Evolutionary conservation across 306 rosid species (phyloP).

Genomic region (Gleditsia sinensis): DNA sequence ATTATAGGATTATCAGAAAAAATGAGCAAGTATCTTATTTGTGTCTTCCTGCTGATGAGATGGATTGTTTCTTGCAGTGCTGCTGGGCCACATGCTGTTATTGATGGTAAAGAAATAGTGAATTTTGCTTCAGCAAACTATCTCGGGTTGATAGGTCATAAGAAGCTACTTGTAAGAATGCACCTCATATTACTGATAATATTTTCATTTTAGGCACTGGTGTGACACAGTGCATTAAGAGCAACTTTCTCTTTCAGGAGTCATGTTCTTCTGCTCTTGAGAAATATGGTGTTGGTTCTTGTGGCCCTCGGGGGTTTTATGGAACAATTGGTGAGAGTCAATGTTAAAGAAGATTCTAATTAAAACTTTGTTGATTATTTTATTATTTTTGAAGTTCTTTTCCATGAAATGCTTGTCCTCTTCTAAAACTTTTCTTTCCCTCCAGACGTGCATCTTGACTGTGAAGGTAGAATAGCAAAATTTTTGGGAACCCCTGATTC

Average conservation of each 20-base stretch:
- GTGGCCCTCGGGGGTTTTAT: conserved; percentile 99
- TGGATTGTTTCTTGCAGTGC: conserved; percentile 69
- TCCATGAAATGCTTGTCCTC: conserved; percentile 15
- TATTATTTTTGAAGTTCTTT: neutral
- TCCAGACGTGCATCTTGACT: conserved; percentile 98
- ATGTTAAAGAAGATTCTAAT: conserved; percentile 16
- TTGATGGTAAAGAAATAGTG: conserved; percentile 90
- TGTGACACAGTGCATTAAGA: conserved; percentile 30
- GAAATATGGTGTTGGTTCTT: conserved; percentile 99
- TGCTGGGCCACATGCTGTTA: conserved; percentile 82
- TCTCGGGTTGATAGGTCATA: conserved; percentile 90
- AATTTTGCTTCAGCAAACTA: conserved; percentile 96
- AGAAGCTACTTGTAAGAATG: conserved; percentile 74
- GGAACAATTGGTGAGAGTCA: conserved; percentile 83
- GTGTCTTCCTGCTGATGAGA: too few relatives aligned
- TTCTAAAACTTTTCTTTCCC: conserved; percentile 32
- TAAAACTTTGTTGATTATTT: neutral
- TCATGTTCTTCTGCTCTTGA: conserved; percentile 89
- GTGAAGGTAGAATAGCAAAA: conserved; percentile 94
- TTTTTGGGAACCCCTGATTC: conserved; percentile 99
- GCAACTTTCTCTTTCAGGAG: conserved; percentile 57
- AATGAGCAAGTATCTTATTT: too few relatives aligned
- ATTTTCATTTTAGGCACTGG: conserved; percentile 1
- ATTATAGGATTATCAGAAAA: too few relatives aligned
- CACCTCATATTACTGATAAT: conserved; percentile 24